Evolutionary conservation across 768 basidiomycete species (phyloP).

Genomic region (Lactifluus echinatus): DNA sequence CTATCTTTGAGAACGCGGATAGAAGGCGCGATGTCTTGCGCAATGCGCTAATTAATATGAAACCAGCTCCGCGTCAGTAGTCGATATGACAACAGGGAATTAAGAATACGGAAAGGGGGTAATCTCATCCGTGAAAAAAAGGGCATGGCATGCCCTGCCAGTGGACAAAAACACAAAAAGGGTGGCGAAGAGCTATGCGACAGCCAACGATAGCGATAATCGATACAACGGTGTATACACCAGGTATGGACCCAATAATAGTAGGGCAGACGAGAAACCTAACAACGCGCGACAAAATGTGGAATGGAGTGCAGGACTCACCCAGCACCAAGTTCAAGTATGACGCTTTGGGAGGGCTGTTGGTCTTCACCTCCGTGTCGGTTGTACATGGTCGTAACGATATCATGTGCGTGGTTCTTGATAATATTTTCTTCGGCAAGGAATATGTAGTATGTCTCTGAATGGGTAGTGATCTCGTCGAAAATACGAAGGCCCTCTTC

Average conservation of each 20-base stretch:
- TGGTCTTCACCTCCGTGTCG: slow-evolving; percentile 22
- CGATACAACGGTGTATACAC: too few relatives aligned
- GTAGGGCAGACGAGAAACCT: too few relatives aligned
- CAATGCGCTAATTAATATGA: slow-evolving; percentile 48
- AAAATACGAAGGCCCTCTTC: slow-evolving; percentile 80
- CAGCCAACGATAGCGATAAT: too few relatives aligned
- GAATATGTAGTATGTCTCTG: slow-evolving; percentile 85
- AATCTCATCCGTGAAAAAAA: background rate
- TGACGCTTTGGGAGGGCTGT: slow-evolving; percentile 38
- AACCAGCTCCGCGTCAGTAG: background rate
- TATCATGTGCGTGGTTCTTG: slow-evolving; percentile 60
- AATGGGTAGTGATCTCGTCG: slow-evolving; percentile 73
- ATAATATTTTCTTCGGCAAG: slow-evolving; percentile 82
- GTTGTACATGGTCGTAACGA: slow-evolving; percentile 63
- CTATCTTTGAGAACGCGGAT: slow-evolving; percentile 56
- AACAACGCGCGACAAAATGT: too few relatives aligned
- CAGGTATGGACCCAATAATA: too few relatives aligned
- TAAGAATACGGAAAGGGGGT: too few relatives aligned
- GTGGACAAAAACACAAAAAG: background rate
- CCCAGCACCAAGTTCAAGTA: slow-evolving; percentile 92
- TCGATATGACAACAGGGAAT: background rate
- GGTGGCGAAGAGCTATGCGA: too few relatives aligned
- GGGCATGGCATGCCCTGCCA: too few relatives aligned
- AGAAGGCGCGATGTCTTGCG: slow-evolving; percentile 86
- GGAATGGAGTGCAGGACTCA: slow-evolving; percentile 34